A percentile compares a stretch with the other conserved stretches of the same genome.
Conservation (phyloP, 352 stramenopile genomes). For the Pythium catenulatum region DNA sequence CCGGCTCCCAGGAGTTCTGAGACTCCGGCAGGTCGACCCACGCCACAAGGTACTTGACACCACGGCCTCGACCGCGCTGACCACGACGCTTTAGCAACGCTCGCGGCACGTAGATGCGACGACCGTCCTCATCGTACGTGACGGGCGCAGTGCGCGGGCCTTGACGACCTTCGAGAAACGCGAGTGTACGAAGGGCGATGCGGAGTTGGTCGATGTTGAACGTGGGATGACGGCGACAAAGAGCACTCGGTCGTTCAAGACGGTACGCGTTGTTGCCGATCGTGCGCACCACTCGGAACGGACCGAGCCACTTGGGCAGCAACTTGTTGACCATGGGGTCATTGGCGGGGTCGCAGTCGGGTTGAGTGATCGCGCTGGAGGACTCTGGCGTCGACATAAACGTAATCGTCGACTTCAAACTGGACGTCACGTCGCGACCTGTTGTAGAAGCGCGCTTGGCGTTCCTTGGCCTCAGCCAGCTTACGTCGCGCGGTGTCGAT, state of each 20-base stretch:
- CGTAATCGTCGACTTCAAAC: constrained; percentile 1
- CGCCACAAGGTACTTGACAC: constrained; percentile 18
- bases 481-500: not conserved
- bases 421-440: not conserved
- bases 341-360: not conserved
- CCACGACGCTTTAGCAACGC: not conserved
- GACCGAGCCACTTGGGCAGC: not conserved
- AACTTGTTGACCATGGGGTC: constrained; percentile 24
- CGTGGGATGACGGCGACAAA: not conserved
- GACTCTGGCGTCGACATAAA: constrained; percentile 21
- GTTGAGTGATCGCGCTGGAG: not conserved
- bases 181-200: not conserved
- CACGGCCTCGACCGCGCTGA: not conserved
- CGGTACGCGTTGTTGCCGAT: constrained; percentile 16
- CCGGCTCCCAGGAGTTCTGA: constrained; percentile 19
- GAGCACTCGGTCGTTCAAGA: not conserved
- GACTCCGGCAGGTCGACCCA: constrained; percentile 11
- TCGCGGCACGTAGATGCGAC: not conserved
- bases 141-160: not conserved
- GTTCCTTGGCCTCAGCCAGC: not conserved
- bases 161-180: not conserved
- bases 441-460: constrained; percentile 30
- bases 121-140: constrained; percentile 3
- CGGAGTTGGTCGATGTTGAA: constrained; percentile 22
- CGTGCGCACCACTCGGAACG: not conserved